Base-by-base conservation (phyloP, 257 asterid species). In the Dorcoceras hygrometricum region DNA sequence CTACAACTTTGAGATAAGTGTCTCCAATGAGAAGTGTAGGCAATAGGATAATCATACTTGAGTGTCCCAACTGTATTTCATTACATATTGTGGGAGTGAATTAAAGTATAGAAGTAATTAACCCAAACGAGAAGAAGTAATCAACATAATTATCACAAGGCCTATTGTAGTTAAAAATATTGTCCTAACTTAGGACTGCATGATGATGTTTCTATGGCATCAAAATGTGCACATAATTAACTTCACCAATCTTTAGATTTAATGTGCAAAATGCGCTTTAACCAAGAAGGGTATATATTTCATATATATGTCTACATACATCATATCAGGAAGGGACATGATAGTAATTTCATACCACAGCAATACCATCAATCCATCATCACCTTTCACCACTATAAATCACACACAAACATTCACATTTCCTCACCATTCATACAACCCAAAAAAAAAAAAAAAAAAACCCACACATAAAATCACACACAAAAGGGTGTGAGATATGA, bases 401-500 rank as follows among this genome's bases (percentile, higher is more conserved):
- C 0, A 46, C 53, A 46, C 22, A 39, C 50, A 12, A 36, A 9
- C 50, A 39, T 11, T 11, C 4, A 11, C 50, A 46, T 46, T 46
- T 46, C 53, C 2, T 46, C 53, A 16, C 53, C 9, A 36, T 11
- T 36, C 18, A 36, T 36, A 36, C 46, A 36, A 29, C 34, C 3
- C 31, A 28, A 28, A 28, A 28, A 28, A 2, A 7, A 12, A 0
- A 3, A 14, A 39, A 0, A 39, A 36, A 11, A 11, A 36, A 36
- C 0, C 58, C 27, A 23, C 66, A 9, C 19, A 48, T 1, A 68
- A 56, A 57, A 22, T 11, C 32, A 57, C 55, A 70, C 27, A 51
- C 23, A 59, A 32, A 63, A 70, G 14, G 50, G 29, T 63, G 59
- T 25, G 12, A 34, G 18, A 39, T 1, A 79, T 83, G 87, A 71